Conservation (phyloP, 768 basidiomycete genomes). For the Mycena kentingensis region DNA sequence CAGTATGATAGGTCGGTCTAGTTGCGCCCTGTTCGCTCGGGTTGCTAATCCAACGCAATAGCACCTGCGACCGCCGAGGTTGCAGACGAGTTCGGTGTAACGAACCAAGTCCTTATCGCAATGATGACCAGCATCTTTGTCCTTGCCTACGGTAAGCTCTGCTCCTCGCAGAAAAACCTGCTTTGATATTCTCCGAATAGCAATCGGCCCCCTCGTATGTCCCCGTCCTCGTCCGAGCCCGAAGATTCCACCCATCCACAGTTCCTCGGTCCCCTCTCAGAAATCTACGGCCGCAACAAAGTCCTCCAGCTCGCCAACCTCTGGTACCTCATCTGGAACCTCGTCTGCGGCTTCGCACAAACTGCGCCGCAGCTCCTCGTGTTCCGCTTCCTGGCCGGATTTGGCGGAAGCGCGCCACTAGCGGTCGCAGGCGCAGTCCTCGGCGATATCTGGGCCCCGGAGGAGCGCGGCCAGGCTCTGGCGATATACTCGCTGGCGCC, state of each 20-base stretch:
- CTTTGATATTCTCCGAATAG: too few relatives aligned
- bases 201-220: slow-evolving; percentile 53
- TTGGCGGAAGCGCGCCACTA: slow-evolving; percentile 58
- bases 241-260: slow-evolving; percentile 13
- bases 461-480: slow-evolving; percentile 44
- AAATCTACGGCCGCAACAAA: slow-evolving; percentile 44
- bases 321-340: slow-evolving; percentile 42
- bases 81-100: slow-evolving; percentile 56
- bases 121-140: slow-evolving; percentile 64
- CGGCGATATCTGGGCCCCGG: slow-evolving; percentile 40
- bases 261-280: slow-evolving; percentile 64
- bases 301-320: slow-evolving; percentile 7
- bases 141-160: slow-evolving; percentile 56
- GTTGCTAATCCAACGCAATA: too few relatives aligned
- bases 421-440: slow-evolving; percentile 48
- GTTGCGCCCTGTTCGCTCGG: too few relatives aligned
- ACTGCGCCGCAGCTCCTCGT: slow-evolving; percentile 46
- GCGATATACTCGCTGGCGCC: slow-evolving; percentile 47
- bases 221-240: not conserved
- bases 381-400: slow-evolving; percentile 55
- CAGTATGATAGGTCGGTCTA: slow-evolving; percentile 72
- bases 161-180: too few relatives aligned
- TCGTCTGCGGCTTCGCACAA: slow-evolving; percentile 49
- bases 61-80: slow-evolving; percentile 62
- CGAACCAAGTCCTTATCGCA: slow-evolving; percentile 46